Conservation (phyloP, 2,329 filamentous ascomycete species). For the Septoria petroselini region DNA sequence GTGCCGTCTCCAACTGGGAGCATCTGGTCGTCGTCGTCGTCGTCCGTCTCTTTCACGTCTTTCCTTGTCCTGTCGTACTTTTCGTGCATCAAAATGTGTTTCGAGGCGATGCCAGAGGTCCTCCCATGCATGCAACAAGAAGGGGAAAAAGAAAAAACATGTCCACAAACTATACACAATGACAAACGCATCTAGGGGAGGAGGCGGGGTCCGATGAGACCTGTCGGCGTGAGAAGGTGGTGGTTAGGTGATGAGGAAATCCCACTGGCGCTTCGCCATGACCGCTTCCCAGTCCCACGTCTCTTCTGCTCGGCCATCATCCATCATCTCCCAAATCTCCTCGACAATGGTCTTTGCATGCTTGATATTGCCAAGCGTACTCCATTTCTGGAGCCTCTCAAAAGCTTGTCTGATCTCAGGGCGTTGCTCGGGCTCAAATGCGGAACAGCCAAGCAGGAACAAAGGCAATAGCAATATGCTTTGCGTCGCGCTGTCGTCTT, state of each 20-base stretch:
- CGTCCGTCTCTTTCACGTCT: neutral
- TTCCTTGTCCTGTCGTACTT: conserved; percentile 12
- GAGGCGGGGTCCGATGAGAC: too few species aligned
- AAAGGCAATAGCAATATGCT: conserved; percentile 60
- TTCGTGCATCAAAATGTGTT: conserved; percentile 10
- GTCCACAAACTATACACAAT: neutral
- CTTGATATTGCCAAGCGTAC: conserved; percentile 57
- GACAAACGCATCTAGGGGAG: neutral
- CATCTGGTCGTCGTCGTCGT: neutral
- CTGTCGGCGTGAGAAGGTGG: neutral
- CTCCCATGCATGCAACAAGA: neutral
- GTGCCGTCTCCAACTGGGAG: neutral
- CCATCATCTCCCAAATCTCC: conserved; percentile 60
- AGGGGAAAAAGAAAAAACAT: neutral
- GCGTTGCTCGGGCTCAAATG: conserved; percentile 55
- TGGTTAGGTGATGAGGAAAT: conserved; percentile 59
- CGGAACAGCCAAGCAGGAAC: conserved; percentile 60
- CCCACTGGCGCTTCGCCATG: conserved; percentile 57
- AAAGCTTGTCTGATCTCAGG: conserved; percentile 56
- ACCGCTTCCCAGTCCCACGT: conserved; percentile 64
- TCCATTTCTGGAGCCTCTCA: conserved; percentile 54
- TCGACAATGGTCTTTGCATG: conserved; percentile 56
- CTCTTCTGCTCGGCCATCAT: conserved; percentile 51
- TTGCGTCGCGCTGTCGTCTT: conserved; percentile 47
- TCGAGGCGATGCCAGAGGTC: conserved; percentile 4